These are phyloP conservation scores for Schizosaccharomyces osmophilus DNA, from an alignment of 805 yeast species.

Conservation along the genomic window DNA sequence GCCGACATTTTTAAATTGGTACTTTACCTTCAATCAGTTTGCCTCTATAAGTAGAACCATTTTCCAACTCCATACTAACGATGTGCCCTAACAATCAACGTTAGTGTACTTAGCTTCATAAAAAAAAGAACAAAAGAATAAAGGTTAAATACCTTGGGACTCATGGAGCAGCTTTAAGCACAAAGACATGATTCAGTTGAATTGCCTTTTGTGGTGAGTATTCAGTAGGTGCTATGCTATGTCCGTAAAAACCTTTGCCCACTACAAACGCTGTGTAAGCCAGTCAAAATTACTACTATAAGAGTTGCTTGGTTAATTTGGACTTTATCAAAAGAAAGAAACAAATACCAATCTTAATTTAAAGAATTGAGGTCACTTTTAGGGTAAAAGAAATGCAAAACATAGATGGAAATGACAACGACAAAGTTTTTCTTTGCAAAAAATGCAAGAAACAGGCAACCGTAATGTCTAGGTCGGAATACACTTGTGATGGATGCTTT, in stretches of 20 bases:
- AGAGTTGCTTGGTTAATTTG: too few species aligned
- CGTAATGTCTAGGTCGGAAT: not conserved
- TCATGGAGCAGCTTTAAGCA: not conserved
- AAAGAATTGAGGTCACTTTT: too few species aligned
- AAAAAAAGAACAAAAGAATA: not conserved
- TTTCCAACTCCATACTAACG: conserved; percentile 54
- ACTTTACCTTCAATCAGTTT: conserved; percentile 40
- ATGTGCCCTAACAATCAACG: conserved; percentile 38
- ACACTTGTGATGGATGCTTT: not conserved
- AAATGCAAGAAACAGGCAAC: not conserved
- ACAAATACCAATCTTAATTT: too few species aligned
- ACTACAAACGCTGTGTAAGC: not conserved
- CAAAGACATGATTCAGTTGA: not conserved
- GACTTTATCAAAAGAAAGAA: too few species aligned
- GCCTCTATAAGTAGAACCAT: conserved; percentile 77
- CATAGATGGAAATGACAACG: not conserved
- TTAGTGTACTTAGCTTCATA: not conserved
- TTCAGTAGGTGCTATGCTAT: not conserved
- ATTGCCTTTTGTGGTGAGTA: not conserved
- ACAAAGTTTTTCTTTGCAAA: not conserved
- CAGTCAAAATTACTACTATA: not conserved
- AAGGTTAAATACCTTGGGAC: not conserved
- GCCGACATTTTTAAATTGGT: not conserved
- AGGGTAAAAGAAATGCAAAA: not conserved
- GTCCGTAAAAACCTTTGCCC: not conserved